phyloP scores from a whole-genome alignment of 1,284 basidiomycete genomes.

The Boletellus deceptivus region DNA sequence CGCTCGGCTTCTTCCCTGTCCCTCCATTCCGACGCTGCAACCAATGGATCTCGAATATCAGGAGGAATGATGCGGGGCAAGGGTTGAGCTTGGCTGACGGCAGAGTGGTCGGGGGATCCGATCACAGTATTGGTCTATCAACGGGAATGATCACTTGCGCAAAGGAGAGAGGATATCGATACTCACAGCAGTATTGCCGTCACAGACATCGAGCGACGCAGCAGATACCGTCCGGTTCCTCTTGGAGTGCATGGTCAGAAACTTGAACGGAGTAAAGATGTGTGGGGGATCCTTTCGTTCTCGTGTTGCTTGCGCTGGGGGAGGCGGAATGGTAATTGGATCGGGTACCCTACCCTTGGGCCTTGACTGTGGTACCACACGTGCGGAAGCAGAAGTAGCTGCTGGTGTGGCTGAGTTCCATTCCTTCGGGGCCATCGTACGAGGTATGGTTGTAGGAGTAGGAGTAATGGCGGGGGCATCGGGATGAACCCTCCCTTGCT shows the following conservation, averaged over 20 bases:
- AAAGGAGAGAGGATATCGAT: neutral
- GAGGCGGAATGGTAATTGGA: constrained; percentile 22
- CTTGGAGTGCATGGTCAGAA: constrained; percentile 48
- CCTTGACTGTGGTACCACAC: constrained; percentile 15
- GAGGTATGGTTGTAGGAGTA: constrained; percentile 8
- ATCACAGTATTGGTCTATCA: constrained; percentile 64
- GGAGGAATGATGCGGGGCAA: constrained; percentile 55
- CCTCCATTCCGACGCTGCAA: constrained; percentile 67
- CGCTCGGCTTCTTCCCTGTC: constrained; percentile 45
- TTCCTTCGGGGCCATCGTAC: constrained; percentile 19
- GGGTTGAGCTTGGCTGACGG: constrained; percentile 48
- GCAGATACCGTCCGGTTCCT: constrained; percentile 67
- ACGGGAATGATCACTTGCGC: constrained; percentile 12
- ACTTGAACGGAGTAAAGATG: constrained; percentile 60
- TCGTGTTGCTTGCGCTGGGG: constrained; percentile 10
- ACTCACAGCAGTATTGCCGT: constrained; percentile 68
- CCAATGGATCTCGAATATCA: constrained; percentile 56
- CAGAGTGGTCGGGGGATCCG: constrained; percentile 71
- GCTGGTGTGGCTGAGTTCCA: constrained; percentile 3
- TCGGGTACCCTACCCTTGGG: constrained; percentile 31
- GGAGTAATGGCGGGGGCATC: constrained; percentile 10
- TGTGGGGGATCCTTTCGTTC: constrained; percentile 43
- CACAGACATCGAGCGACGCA: constrained; percentile 69
- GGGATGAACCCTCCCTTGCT: constrained; percentile 17
- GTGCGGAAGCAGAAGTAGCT: constrained; percentile 3